These are phyloP conservation scores for Sequoia sempervirens DNA, from an alignment of 75 land plant genomes.

Conservation along the genomic window DNA sequence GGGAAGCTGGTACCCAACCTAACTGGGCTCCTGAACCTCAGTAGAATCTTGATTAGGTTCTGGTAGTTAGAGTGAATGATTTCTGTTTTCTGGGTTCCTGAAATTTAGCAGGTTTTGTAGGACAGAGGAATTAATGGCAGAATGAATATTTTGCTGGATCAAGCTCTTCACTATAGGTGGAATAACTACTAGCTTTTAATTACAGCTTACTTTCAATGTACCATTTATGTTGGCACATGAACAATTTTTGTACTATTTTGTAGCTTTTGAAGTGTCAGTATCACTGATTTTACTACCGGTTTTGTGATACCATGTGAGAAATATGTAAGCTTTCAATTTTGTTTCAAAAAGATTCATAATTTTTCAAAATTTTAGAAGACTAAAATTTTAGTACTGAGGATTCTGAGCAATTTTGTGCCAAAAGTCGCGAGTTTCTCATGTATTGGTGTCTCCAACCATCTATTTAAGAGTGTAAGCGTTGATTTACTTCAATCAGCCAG, in stretches of 20 bases:
- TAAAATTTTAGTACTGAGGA: not conserved
- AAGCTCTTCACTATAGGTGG: not conserved
- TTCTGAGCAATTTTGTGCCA: not conserved
- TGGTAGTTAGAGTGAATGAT: not conserved
- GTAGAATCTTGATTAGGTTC: not conserved
- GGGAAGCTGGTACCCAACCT: constrained; percentile 20
- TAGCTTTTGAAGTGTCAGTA: not conserved
- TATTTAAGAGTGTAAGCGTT: not conserved
- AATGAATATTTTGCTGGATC: not conserved
- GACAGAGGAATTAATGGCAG: not conserved
- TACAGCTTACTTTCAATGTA: not conserved
- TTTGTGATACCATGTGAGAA: not conserved
- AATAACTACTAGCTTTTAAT: not conserved
- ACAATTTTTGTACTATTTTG: not conserved
- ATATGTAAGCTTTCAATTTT: not conserved
- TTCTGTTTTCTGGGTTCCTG: not conserved
- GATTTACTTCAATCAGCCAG: not conserved
- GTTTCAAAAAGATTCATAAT: not conserved
- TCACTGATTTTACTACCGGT: not conserved
- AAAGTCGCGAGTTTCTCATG: not conserved
- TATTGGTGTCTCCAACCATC: not conserved
- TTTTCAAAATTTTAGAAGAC: not conserved
- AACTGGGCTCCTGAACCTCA: not conserved
- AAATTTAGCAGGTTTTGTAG: not conserved
- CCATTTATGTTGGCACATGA: not conserved